Evolutionary conservation across 495 filamentous ascomycete species (phyloP), one percentile per base, ranked within the genome.

Genomic region (Penicillium goetzii): DNA sequence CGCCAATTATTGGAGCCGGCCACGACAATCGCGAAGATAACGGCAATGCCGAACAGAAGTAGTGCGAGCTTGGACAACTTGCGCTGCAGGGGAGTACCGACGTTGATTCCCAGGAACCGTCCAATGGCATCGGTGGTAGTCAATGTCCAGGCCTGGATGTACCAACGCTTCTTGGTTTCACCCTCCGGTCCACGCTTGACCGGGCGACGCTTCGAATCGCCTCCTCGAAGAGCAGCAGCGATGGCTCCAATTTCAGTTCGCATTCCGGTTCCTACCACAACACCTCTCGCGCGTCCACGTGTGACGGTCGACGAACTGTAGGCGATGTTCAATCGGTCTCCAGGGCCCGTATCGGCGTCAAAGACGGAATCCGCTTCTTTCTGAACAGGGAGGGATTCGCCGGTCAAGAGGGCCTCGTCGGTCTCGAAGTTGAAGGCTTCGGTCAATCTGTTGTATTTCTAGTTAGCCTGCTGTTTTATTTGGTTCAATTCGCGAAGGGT

Each of bases 241-340:
- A 92, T 91, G 49, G 84, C 82, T 17, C 90, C 90, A 43, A 92
- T 89, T 62, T 91, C 86, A 3, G 89, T 91, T 56, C 76, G 74
- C 86, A 90, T 90, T 32, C 89, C 89, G 2, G 86, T 90, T 15
- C 86, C 85, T 43, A 89, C 83, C n/a, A 87, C 86, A 34, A 92
- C 83, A 38, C 89, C 90, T 43, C 82, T 80, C 15, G 81, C 89
- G 25, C 90, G 85, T 9, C 90, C 89, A 57, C 88, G 87, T 19
- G 90, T 90, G 5, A 92, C 83, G 0, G 86, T 90, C 15, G 88
- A 89, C 4, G 88, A 90, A 47, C 86, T 86, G 71, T 89, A 92
- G 19, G 85, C 85, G 66, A 91, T 87, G 67, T 92, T 92, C 33
- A 86, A 73, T 23, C 89, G 84, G 63, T 92, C 90, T 17, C 90